Conservation (phyloP, 2,329 filamentous ascomycete genomes). For the Plectosphaerella cucumerina region DNA sequence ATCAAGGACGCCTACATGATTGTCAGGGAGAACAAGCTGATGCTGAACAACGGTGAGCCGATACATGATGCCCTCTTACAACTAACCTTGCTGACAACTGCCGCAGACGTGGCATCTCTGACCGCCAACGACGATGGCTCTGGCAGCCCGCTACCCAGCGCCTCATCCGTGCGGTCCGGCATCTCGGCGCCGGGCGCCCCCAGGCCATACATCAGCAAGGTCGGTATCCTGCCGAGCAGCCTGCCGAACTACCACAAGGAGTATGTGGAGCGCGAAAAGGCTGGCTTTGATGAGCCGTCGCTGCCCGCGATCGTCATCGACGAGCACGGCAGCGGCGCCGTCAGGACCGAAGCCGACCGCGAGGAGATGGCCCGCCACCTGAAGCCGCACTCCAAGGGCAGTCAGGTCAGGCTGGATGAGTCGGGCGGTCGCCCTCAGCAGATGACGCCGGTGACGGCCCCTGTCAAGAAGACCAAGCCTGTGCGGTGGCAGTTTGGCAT, state of each 20-base stretch:
- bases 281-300: constrained; percentile 41
- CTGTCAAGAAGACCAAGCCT: constrained; percentile 68
- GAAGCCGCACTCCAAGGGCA: constrained; percentile 77
- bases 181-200: constrained; percentile 45
- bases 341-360: constrained; percentile 66
- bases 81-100: constrained; percentile 12
- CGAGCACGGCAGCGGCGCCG: constrained; percentile 9
- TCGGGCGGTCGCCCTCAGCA: constrained; percentile 54
- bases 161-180: constrained; percentile 51
- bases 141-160: constrained; percentile 46
- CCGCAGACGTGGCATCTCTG: constrained; percentile 21
- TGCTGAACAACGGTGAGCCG: constrained; percentile 88
- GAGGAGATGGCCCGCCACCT: constrained; percentile 76
- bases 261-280: constrained; percentile 71
- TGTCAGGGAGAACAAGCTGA: constrained; percentile 94
- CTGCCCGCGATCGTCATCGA: constrained; percentile 41
- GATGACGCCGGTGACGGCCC: constrained; percentile 55
- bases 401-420: constrained; percentile 64
- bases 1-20: constrained; percentile 99
- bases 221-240: constrained; percentile 88
- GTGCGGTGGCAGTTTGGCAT: constrained; percentile 99
- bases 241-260: constrained; percentile 87
- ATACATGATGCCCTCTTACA: not conserved
- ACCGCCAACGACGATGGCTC: constrained; percentile 30
- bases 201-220: constrained; percentile 70